Evolutionary conservation across 2,329 filamentous ascomycete species (phyloP).

Genomic region (Pestalotiopsis sp.): DNA sequence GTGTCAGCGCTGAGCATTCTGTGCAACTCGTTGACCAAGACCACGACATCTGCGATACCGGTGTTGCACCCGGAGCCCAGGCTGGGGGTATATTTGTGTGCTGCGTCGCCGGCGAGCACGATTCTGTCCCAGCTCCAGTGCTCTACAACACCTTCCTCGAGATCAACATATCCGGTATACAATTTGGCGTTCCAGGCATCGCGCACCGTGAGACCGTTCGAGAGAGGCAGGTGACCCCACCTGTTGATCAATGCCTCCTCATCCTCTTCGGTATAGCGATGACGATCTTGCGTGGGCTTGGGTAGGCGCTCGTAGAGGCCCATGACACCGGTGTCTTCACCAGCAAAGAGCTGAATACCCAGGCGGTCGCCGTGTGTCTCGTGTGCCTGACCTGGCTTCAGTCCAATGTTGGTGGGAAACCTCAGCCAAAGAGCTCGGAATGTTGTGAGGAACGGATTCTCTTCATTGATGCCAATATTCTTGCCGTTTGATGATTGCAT

Average conservation of each 20-base stretch:
- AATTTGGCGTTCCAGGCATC: constrained; percentile 17
- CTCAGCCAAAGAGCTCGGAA: constrained; percentile 38
- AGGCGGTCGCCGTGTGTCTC: constrained; percentile 31
- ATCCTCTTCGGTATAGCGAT: constrained; percentile 27
- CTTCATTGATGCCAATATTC: constrained; percentile 20
- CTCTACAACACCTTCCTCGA: constrained; percentile 11
- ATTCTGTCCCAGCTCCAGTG: constrained; percentile 11
- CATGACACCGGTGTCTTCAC: constrained; percentile 30
- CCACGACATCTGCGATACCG: constrained; percentile 28
- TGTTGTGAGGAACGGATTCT: constrained; percentile 31
- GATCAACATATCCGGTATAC: background rate
- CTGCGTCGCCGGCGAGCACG: constrained; percentile 14
- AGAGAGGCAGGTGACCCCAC: constrained; percentile 27
- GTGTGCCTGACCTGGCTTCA: constrained; percentile 23
- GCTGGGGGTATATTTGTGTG: constrained; percentile 36
- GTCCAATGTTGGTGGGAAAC: constrained; percentile 22
- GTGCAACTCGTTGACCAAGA: constrained; percentile 27
- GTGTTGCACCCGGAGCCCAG: constrained; percentile 33
- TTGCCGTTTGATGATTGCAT: background rate
- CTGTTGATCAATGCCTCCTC: constrained; percentile 26
- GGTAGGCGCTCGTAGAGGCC: constrained; percentile 34
- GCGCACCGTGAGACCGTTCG: background rate
- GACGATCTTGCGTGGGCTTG: constrained; percentile 24
- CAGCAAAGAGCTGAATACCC: constrained; percentile 31
- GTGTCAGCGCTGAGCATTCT: background rate